Evolutionary conservation across 352 stramenopile genomes (phyloP), one percentile per base, ranked within the genome.

Genomic region (Globisporangium canariense): DNA sequence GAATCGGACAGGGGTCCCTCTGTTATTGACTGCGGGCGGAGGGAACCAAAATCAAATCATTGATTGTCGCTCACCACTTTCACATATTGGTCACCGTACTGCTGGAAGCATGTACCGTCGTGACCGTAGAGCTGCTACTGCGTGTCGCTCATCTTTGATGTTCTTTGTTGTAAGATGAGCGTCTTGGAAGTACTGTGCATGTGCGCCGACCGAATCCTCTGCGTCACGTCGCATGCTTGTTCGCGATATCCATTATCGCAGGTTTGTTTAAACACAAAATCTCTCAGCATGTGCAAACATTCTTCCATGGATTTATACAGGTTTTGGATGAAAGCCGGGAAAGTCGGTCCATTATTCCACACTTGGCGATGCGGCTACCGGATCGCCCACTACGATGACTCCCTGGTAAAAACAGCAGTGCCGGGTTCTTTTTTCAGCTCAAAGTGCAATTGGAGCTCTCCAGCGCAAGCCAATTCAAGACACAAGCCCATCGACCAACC

Each of bases 361-460:
- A 2, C 14, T 52, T 53, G 7, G 8, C 13, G 46, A 28, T 9
- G 22, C 36, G 18, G 41, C 40, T 50, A 51, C 57, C 57, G 20
- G 45, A n/a, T 62, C 22, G 30, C 14, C 38, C 28, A 13, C 11
- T 4, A 9, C 7, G 8, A 20, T 47, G 41, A 47, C 41, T 47
- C 14, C 50, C 25, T 36, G 22, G 22, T 10, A n/a, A 28, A 28
- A 28, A 28, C 18, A 2, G 4, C 10, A 36, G 50, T 49, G 55
- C 55, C 43, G 22, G 40, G 38, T 64, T 64, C 47, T 54, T 64
- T 56, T 62, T 64, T 64, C 34, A 34, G 58, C 47, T 54, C 38
- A 65, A 52, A 59, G 36, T 36, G 60, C 60, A 66, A 60, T 58
- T 50, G 58, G 58, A 55, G 58, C 22, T 38, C 38, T 57, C 32